A percentile compares a stretch with the other conserved stretches of the same genome.
Conservation (phyloP, 352 stramenopile species). For the Plasmopara viticola region DNA sequence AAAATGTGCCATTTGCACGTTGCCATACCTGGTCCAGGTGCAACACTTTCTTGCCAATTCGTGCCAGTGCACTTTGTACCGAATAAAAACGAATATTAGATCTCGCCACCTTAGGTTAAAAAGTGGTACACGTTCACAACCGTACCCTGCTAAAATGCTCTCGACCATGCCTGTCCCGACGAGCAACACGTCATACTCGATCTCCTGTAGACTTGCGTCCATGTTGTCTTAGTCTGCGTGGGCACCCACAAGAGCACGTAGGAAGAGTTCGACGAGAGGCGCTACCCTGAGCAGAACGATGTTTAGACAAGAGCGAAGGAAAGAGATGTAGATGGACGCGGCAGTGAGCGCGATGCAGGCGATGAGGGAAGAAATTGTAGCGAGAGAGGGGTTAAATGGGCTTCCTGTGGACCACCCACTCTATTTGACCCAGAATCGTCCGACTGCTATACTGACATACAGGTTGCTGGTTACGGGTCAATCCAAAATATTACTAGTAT, state of each 20-base stretch:
- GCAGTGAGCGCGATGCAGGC: constrained; percentile 19
- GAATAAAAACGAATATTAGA: constrained; percentile 1
- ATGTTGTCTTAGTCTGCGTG: constrained; percentile 29
- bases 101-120: constrained; percentile 6
- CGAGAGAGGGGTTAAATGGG: background rate
- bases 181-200: constrained; percentile 67
- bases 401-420: background rate
- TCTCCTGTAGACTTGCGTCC: constrained; percentile 50
- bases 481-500: too few relatives aligned
- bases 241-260: constrained; percentile 15
- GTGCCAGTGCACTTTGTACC: constrained; percentile 42
- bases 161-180: constrained; percentile 79
- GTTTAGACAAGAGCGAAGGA: constrained; percentile 24
- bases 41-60: constrained; percentile 67
- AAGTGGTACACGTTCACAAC: background rate
- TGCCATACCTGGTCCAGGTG: constrained; percentile 59
- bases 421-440: background rate
- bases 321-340: constrained; percentile 30
- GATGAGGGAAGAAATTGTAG: constrained; percentile 20
- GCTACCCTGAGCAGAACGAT: constrained; percentile 17
- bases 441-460: too few relatives aligned
- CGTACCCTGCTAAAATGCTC: constrained; percentile 65
- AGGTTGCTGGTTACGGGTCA: too few relatives aligned
- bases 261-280: constrained; percentile 23
- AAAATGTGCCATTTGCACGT: constrained; percentile 1